Evolutionary conservation across 106 monocot species (phyloP), one percentile per base, ranked within the genome.

Genomic region (Cymbidium sinense): DNA sequence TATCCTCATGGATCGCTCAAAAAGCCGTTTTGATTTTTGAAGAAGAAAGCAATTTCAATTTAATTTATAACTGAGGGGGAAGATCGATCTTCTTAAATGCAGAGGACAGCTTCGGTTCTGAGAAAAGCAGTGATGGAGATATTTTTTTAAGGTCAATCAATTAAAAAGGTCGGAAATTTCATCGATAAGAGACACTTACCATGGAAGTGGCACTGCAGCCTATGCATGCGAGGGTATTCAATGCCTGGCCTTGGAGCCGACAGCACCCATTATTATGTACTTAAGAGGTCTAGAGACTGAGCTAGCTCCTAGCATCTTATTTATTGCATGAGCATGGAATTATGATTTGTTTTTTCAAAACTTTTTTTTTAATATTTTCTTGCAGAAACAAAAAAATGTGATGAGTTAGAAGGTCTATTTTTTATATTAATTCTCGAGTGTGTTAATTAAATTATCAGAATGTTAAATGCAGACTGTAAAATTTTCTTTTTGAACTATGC

Each of bases 191-290:
- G 58, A 4, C 20, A 3, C 23, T n/a, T 58, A 58, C 25, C 4
- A 58, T 58, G 58, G 58, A 58, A 58, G 58, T 23, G 58, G 58
- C 58, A 58, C 58, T 58, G 58, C 58, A 58, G 58, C 20, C 23
- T 33, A 67, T 67, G 33, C 31, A 30, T 28, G 13, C 13, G 33
- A 67, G 28, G 1, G 30, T 17, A 28, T 31, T 67, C 12, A 67
- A 31, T 30, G 23, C 58, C 7, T 58, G 67, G 67, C 10, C 67
- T 67, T 13, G 13, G 67, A 31, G 33, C 67, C 33, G 67, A 67
- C 31, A 67, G 67, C 12, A 25, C 67, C 67, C 33, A 67, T 33
- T 67, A 67, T 67, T 67, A 67, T 30, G 31, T 34, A 67, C 67
- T 67, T 67, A 17, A 28, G 23, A 58, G 58, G 58, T 0, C 58